Base-by-base conservation (phyloP, 1,284 basidiomycete genomes). In the Entoloma clypeatum region DNA sequence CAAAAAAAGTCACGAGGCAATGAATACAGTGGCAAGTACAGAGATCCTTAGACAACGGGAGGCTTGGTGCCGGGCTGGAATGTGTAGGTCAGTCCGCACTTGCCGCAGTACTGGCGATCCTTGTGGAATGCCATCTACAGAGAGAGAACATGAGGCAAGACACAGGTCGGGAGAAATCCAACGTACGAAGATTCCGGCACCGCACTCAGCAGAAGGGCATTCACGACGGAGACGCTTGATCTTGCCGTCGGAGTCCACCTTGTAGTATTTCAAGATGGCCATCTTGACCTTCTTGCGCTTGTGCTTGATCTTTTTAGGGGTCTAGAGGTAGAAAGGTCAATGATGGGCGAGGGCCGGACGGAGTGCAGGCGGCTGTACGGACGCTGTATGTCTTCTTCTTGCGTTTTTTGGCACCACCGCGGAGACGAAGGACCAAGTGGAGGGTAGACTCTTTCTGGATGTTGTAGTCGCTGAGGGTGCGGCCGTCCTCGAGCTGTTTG, bases 231-330 rank as follows among this genome's bases (percentile, higher is more conserved):
- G 85, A 65, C 95, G 92, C 81, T 97, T 95, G 79, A 99, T 94
- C 77, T 96, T 96, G 68, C 95, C 96, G 62, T 98, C 94, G 44
- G 91, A 92, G 72, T 97, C 94, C 61, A 99, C 94, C 75, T 94
- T 96, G 79, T 98, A 98, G 81, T 96, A 98, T 75, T 98, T 97
- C 68, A 99, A 78, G 75, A 97, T 94, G 61, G 92, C 76, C 94
- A 96, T 92, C 76, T 95, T 99, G 78, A 97, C 92, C 81, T 97
- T 96, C 81, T 95, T 95, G 70, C 88, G 86, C 86, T 98, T 97
- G 80, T 98, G 94, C 86, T 98, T 98, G 81, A 97, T 84, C 80
- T 98, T 98, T 86, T 99, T 99, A 71, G 95, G 95, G 65, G 93
- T 95, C 90, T 93, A 58, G 39, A 46, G 19, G 27, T 23, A 16